phyloP scores from a whole-genome alignment of 148 eudicot genomes.

The Chenopodium quinoa region DNA sequence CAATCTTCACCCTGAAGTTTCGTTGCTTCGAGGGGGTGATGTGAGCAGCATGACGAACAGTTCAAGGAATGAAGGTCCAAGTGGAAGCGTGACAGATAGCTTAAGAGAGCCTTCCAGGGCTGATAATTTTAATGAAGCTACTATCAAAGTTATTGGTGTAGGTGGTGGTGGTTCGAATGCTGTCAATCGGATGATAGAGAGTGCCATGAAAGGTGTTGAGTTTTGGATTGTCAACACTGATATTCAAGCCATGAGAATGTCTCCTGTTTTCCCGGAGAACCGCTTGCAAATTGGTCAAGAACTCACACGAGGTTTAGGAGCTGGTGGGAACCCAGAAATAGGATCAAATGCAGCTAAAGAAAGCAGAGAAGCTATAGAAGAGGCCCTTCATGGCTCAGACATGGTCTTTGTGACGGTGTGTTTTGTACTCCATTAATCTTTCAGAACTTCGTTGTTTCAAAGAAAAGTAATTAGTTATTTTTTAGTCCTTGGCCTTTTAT shows the following conservation, averaged over 20 bases:
- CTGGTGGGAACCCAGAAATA: constrained; percentile 95
- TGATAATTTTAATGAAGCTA: constrained; percentile 66
- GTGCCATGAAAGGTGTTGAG: constrained; percentile 91
- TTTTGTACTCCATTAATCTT: constrained; percentile 12
- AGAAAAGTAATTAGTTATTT: not conserved
- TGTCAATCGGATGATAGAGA: constrained; percentile 96
- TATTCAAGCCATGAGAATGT: constrained; percentile 93
- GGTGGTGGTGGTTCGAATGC: constrained; percentile 99
- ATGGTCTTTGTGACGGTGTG: constrained; percentile 98
- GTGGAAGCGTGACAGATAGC: constrained; percentile 54
- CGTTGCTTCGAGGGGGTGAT: constrained; percentile 86
- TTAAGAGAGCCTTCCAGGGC: constrained; percentile 42
- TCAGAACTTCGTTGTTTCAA: not conserved
- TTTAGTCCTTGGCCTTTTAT: not conserved
- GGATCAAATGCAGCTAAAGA: constrained; percentile 97
- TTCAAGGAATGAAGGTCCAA: constrained; percentile 48
- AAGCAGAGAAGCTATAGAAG: constrained; percentile 76
- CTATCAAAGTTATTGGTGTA: constrained; percentile 92
- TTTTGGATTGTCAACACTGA: constrained; percentile 98
- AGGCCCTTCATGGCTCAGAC: constrained; percentile 87
- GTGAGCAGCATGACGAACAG: constrained; percentile 38
- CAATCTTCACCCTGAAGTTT: constrained; percentile 78
- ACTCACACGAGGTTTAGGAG: constrained; percentile 95
- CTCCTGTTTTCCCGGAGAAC: constrained; percentile 79
- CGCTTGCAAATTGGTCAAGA: constrained; percentile 94